Conservation (phyloP, 1,139 yeast genomes). For the Yamadazyma diospyri region DNA sequence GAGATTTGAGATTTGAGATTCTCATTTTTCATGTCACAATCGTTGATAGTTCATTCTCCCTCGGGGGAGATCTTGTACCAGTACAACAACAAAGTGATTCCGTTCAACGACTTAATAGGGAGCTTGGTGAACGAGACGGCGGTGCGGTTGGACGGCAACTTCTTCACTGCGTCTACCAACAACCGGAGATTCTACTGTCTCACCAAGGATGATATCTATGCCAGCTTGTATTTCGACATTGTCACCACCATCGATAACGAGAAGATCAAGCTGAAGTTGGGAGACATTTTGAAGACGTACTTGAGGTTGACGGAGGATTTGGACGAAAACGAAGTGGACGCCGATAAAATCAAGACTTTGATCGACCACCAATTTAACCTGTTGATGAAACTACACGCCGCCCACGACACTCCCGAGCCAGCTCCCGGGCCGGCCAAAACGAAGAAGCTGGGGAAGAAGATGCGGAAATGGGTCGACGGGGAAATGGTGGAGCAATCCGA, state of each 20-base stretch:
- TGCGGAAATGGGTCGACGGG: conserved; percentile 47
- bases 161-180: conserved; percentile 29
- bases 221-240: conserved; percentile 39
- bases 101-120: conserved; percentile 41
- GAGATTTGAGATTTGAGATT: neutral
- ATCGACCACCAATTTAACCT: conserved; percentile 40
- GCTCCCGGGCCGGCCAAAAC: conserved; percentile 22
- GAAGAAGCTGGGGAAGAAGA: conserved; percentile 27
- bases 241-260: conserved; percentile 42
- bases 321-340: conserved; percentile 17
- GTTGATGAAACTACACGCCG: conserved; percentile 29
- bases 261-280: conserved; percentile 31
- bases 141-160: conserved; percentile 31
- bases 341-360: conserved; percentile 28
- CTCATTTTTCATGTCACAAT: conserved; percentile 24
- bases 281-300: conserved; percentile 35
- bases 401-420: conserved; percentile 1
- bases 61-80: conserved; percentile 40
- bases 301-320: conserved; percentile 26
- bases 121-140: conserved; percentile 37
- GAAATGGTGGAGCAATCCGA: conserved; percentile 26
- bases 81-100: conserved; percentile 32
- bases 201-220: conserved; percentile 27
- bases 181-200: conserved; percentile 38
- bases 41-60: conserved; percentile 33